These are phyloP conservation scores for Arbutus unedo DNA, from an alignment of 148 eudicot species.

Conservation along the genomic window DNA sequence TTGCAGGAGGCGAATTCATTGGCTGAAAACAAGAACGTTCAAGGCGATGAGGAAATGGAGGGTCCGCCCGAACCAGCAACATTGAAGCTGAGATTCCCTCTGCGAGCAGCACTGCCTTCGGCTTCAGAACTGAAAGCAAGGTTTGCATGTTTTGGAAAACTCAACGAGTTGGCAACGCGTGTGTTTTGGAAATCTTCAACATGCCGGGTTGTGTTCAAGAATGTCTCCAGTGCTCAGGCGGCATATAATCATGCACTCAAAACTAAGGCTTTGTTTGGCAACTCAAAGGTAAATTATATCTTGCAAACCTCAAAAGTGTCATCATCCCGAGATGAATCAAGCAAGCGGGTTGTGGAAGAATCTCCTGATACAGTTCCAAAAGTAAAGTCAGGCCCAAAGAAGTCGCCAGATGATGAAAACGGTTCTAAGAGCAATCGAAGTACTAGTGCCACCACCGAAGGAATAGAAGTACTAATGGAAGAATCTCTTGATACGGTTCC, in stretches of 20 bases:
- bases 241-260: background rate
- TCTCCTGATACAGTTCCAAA: background rate
- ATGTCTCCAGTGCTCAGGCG: background rate
- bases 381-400: background rate
- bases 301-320: background rate
- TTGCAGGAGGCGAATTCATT: background rate
- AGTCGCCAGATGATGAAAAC: background rate
- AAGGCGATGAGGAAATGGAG: background rate
- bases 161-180: background rate
- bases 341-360: background rate
- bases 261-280: background rate
- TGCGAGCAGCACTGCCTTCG: background rate
- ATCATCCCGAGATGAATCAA: background rate
- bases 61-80: background rate
- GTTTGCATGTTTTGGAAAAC: background rate
- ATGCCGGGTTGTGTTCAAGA: background rate
- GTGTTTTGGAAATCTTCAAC: slow-evolving; percentile 7
- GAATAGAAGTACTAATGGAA: background rate
- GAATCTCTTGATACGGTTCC: too few species aligned
- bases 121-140: background rate
- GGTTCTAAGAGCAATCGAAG: background rate
- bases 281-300: background rate
- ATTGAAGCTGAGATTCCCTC: background rate
- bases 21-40: background rate
- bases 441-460: background rate